phyloP scores from a whole-genome alignment of 352 stramenopile species.

The Peronospora belbahrii region DNA sequence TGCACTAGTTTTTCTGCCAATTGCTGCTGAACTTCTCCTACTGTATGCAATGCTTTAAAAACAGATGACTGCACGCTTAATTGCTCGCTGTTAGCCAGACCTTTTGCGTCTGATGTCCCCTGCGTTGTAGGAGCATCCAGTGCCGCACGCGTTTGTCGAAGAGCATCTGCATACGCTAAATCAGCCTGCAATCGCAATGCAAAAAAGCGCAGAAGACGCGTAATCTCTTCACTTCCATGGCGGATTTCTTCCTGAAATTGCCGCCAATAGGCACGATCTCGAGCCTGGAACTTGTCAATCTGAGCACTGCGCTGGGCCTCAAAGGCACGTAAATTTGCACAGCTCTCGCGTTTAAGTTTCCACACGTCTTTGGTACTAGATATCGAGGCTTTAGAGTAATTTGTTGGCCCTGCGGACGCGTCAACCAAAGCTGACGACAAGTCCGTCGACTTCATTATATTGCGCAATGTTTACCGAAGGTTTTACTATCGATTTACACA shows the following conservation, averaged over 20 bases:
- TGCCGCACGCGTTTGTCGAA: slow-evolving; percentile 49
- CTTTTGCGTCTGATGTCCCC: neutral
- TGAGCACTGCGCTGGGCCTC: slow-evolving; percentile 52
- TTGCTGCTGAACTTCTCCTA: slow-evolving; percentile 72
- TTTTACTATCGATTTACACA: too few species aligned
- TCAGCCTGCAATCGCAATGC: slow-evolving; percentile 56
- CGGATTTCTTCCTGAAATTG: slow-evolving; percentile 72
- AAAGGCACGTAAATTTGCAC: slow-evolving; percentile 55
- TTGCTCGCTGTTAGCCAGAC: slow-evolving; percentile 4
- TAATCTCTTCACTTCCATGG: slow-evolving; percentile 55
- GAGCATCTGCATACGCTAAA: slow-evolving; percentile 62
- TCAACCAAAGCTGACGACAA: slow-evolving; percentile 1
- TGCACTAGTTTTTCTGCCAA: slow-evolving; percentile 69
- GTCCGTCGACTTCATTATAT: slow-evolving; percentile 5
- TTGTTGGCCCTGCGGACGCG: neutral
- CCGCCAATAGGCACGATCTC: slow-evolving; percentile 67
- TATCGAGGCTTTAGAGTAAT: neutral
- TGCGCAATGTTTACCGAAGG: too few species aligned
- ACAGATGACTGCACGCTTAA: slow-evolving; percentile 44
- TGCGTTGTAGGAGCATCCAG: slow-evolving; percentile 33
- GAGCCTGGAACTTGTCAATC: slow-evolving; percentile 62
- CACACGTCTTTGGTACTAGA: slow-evolving; percentile 24
- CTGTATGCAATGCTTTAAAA: slow-evolving; percentile 45
- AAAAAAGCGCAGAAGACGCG: slow-evolving; percentile 62
- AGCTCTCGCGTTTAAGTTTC: slow-evolving; percentile 54